These are phyloP conservation scores for Dioscorea zingiberensis DNA, from an alignment of 106 monocot species.

Conservation along the genomic window DNA sequence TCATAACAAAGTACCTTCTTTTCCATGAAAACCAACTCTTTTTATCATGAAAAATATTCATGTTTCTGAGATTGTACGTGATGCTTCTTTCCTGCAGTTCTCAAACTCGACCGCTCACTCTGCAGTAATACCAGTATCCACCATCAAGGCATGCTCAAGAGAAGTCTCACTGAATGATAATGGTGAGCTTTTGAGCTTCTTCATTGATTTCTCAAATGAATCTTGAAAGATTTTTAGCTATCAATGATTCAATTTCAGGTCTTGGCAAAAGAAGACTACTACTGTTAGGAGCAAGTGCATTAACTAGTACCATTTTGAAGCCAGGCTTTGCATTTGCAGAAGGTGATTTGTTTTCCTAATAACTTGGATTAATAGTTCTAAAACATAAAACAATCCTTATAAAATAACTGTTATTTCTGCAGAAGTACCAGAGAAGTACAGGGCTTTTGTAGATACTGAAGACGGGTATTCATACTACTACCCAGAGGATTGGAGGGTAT, in stretches of 20 bases:
- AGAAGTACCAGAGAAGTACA: constrained; percentile 66
- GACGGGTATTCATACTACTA: constrained; percentile 91
- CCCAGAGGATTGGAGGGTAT: constrained; percentile 90
- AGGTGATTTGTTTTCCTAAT: constrained; percentile 25
- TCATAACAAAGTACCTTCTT: not conserved
- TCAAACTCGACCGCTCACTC: not conserved
- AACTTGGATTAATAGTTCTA: no score
- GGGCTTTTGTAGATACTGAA: constrained; percentile 62
- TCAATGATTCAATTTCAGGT: no score
- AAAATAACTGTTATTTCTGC: constrained; percentile 11
- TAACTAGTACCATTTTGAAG: constrained; percentile 29
- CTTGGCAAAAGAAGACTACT: constrained; percentile 44
- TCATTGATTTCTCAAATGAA: no score
- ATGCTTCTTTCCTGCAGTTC: not conserved
- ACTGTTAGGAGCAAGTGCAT: constrained; percentile 39
- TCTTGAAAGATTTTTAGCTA: no score
- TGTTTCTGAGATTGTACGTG: not conserved
- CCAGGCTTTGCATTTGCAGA: constrained; percentile 49
- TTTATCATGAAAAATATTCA: not conserved
- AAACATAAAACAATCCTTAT: not conserved
- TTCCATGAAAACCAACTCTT: not conserved
- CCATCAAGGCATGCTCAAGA: not conserved
- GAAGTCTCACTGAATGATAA: not conserved
- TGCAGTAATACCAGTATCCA: not conserved
- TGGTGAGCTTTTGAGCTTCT: not conserved